A percentile compares a stretch with the other conserved stretches of the same genome.
These are phyloP conservation scores for Fusarium sp. DNA, from an alignment of 2,329 filamentous ascomycete genomes.

Conservation along the genomic window DNA sequence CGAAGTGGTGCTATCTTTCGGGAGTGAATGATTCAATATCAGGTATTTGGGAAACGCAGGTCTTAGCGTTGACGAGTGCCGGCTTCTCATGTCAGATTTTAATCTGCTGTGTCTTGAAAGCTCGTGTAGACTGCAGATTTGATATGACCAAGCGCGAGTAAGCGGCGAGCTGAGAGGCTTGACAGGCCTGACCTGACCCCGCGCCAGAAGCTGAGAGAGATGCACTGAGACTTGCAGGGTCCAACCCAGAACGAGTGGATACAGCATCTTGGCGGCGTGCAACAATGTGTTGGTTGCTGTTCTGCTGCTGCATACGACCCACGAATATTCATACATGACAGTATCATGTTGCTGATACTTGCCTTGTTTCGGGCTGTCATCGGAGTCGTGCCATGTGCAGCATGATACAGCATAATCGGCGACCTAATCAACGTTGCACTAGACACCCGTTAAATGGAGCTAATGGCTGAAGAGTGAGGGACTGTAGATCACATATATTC, in stretches of 20 bases:
- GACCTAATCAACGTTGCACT: conserved; percentile 10
- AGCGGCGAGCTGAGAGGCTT: background rate
- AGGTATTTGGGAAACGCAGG: background rate
- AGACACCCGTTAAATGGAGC: background rate
- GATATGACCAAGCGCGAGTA: background rate
- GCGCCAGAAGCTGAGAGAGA: background rate
- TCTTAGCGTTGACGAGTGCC: background rate
- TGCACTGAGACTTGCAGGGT: background rate
- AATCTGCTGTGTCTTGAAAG: background rate
- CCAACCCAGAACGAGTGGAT: background rate
- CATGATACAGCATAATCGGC: background rate
- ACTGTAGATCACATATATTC: conserved; percentile 10
- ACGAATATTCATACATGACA: background rate
- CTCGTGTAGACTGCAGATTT: background rate
- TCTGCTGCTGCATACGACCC: background rate
- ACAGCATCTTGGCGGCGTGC: conserved; percentile 1
- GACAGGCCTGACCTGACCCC: background rate
- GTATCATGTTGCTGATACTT: background rate
- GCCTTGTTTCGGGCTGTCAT: conserved; percentile 8
- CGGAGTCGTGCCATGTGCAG: background rate
- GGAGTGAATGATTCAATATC: too few relatives aligned
- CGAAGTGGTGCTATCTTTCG: conserved; percentile 4
- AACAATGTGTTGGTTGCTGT: conserved; percentile 7
- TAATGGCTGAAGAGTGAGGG: background rate
- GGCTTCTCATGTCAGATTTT: background rate